Percentiles rank a stretch among this genome's conserved stretches.
These are phyloP conservation scores for Verruconis gallopava DNA, from an alignment of 2,329 filamentous ascomycete genomes.

Conservation along the genomic window DNA sequence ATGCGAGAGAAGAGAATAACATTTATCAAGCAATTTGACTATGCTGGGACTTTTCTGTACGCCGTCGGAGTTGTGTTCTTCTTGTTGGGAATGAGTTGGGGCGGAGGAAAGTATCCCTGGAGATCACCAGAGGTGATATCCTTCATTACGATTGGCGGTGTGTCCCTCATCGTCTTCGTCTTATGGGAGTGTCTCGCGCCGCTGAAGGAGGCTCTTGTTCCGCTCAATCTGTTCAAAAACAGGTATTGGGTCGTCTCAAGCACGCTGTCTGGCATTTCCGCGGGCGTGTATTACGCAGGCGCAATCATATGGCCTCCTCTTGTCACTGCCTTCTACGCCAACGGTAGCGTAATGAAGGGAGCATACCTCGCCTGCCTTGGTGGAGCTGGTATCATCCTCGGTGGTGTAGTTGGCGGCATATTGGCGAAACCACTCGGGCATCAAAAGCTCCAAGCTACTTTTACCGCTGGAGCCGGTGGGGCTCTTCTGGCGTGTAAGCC, in stretches of 20 bases:
- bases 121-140: conserved; percentile 24
- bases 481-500: not conserved
- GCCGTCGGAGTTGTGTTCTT: conserved; percentile 29
- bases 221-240: conserved; percentile 13
- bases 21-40: conserved; percentile 18
- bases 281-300: not conserved
- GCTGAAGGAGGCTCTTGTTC: conserved; percentile 15
- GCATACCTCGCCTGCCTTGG: not conserved
- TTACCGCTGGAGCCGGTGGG: not conserved
- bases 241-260: conserved; percentile 12
- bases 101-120: conserved; percentile 32
- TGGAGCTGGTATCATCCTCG: not conserved
- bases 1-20: conserved; percentile 11
- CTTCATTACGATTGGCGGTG: conserved; percentile 13
- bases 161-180: conserved; percentile 11
- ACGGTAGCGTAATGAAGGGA: not conserved
- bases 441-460: not conserved
- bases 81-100: conserved; percentile 32
- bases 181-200: conserved; percentile 14
- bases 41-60: conserved; percentile 32
- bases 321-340: not conserved
- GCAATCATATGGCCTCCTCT: not conserved
- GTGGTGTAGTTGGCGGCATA: not conserved
- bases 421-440: not conserved
- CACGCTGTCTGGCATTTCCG: conserved; percentile 11